Conservation (phyloP, 2,329 filamentous ascomycete species). For the Hysterium pulicare region DNA sequence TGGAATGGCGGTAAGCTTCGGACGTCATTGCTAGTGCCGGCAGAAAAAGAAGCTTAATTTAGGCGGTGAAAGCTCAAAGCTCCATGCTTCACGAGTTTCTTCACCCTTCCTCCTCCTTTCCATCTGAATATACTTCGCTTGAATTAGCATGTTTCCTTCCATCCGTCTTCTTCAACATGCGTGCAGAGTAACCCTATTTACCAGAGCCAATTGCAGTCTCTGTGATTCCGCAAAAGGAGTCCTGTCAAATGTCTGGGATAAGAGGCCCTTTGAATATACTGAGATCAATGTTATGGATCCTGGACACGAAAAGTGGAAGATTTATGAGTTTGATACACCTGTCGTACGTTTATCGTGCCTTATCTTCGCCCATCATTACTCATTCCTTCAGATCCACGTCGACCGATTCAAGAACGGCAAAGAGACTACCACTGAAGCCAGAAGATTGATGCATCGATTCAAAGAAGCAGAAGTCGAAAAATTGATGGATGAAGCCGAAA, state of each 20-base stretch:
- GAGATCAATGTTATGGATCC: conserved; percentile 68
- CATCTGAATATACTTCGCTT: not conserved
- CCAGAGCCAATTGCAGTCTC: conserved; percentile 66
- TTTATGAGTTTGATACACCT: conserved; percentile 80
- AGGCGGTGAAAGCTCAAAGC: conserved; percentile 18
- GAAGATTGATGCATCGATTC: conserved; percentile 78
- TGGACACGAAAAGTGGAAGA: conserved; percentile 62
- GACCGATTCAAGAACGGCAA: conserved; percentile 49
- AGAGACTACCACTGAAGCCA: conserved; percentile 54
- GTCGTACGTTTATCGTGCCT: conserved; percentile 53
- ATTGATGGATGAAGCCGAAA: conserved; percentile 60
- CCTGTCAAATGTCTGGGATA: conserved; percentile 65
- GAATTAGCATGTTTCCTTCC: conserved; percentile 27
- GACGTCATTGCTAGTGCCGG: conserved; percentile 22
- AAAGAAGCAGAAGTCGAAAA: conserved; percentile 62
- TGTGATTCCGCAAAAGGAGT: conserved; percentile 67
- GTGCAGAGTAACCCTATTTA: conserved; percentile 69
- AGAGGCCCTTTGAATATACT: conserved; percentile 63
- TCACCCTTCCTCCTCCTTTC: not conserved
- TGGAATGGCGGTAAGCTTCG: conserved; percentile 25
- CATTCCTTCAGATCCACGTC: conserved; percentile 53
- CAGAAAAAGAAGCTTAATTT: conserved; percentile 19
- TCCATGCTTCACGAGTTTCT: not conserved
- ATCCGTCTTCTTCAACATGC: conserved; percentile 30
- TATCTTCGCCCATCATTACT: too few species aligned